Evolutionary conservation across 768 basidiomycete species (phyloP).

Genomic region (Pholiota conissans): DNA sequence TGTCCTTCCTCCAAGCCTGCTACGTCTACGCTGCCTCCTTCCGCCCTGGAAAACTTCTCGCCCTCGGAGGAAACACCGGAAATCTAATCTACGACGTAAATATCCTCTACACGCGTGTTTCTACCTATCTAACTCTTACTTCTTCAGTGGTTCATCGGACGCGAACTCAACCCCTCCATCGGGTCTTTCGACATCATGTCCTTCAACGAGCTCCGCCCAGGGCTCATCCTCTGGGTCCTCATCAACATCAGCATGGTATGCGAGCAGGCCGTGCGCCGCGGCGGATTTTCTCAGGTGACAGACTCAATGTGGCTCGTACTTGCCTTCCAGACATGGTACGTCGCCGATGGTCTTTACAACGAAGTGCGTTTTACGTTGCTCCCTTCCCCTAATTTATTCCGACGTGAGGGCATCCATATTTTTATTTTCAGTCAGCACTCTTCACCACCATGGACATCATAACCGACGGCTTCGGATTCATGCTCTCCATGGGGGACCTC

Average conservation of each 20-base stretch:
- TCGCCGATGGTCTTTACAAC: conserved; percentile 84
- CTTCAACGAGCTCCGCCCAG: conserved; percentile 86
- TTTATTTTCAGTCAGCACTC: conserved; percentile 88
- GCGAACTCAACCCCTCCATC: conserved; percentile 88
- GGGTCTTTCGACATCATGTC: conserved; percentile 68
- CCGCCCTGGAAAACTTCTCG: conserved; percentile 68
- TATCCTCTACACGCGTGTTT: conserved; percentile 39
- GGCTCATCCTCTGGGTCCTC: conserved; percentile 89
- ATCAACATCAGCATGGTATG: conserved; percentile 90
- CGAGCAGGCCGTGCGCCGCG: conserved; percentile 82
- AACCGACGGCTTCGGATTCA: conserved; percentile 97
- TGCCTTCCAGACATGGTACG: conserved; percentile 85
- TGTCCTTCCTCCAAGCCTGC: conserved; percentile 74
- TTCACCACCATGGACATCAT: conserved; percentile 98
- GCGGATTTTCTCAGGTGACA: conserved; percentile 64
- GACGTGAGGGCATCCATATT: conserved; percentile 83
- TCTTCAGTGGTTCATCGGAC: conserved; percentile 86
- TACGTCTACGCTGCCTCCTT: conserved; percentile 75
- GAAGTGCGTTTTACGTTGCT: conserved; percentile 53
- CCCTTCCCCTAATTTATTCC: conserved; percentile 64
- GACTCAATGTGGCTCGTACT: conserved; percentile 93
- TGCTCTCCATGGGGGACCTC: conserved; percentile 93
- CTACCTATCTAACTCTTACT: not conserved
- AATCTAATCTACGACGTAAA: conserved; percentile 89
- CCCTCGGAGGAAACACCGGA: conserved; percentile 90